Conservation (phyloP, 768 basidiomycete genomes). For the Suillus fuscotomentosus region DNA sequence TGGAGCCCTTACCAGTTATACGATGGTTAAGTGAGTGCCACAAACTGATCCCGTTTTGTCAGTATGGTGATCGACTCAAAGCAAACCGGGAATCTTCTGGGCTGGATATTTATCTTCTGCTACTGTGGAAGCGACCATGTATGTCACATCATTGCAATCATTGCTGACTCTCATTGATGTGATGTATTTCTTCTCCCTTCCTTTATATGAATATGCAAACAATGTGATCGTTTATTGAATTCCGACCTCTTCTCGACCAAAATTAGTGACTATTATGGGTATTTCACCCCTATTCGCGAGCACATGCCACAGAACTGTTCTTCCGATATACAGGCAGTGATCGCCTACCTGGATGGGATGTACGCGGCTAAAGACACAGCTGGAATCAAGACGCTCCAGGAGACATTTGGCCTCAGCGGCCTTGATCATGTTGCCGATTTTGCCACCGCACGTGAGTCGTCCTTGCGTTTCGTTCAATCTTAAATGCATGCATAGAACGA, state of each 20-base stretch:
- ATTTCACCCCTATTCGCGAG: slow-evolving; percentile 64
- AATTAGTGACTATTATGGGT: slow-evolving; percentile 33
- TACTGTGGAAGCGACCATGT: slow-evolving; percentile 46
- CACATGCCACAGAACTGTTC: slow-evolving; percentile 75
- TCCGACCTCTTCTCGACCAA: not conserved
- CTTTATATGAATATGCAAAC: not conserved
- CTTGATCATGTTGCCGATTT: slow-evolving; percentile 66
- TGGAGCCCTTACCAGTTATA: slow-evolving; percentile 54
- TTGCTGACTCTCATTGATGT: not conserved
- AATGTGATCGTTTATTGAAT: not conserved
- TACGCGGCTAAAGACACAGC: slow-evolving; percentile 41
- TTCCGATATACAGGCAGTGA: slow-evolving; percentile 63
- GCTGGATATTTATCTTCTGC: slow-evolving; percentile 47
- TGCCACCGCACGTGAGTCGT: slow-evolving; percentile 49
- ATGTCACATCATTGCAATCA: slow-evolving; percentile 36
- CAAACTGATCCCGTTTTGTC: not conserved
- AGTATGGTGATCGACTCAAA: slow-evolving; percentile 10
- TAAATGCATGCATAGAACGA: not conserved
- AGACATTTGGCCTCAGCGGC: slow-evolving; percentile 53
- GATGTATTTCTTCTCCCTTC: not conserved
- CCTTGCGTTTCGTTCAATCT: not conserved
- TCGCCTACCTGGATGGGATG: slow-evolving; percentile 58
- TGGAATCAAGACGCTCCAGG: slow-evolving; percentile 55
- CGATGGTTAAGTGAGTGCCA: slow-evolving; percentile 61
- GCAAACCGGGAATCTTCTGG: slow-evolving; percentile 39